Evolutionary conservation across 78 protist genomes (phyloP).

Genomic region (Protostelium mycophagum): DNA sequence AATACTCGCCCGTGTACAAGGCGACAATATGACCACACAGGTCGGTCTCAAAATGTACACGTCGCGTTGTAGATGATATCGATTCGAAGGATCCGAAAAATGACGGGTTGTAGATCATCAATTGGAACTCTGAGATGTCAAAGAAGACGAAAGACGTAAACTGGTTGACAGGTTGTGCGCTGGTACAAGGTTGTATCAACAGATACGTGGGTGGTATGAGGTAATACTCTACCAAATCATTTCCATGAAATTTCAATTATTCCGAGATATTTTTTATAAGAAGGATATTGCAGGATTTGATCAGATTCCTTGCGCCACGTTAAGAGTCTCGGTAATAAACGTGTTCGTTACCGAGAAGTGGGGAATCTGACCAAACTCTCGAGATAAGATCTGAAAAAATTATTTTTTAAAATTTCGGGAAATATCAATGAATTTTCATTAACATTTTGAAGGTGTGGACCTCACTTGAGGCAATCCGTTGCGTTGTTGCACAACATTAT

Average conservation of each 20-base stretch:
- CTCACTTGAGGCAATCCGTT: background rate
- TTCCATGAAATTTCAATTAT: too few species aligned
- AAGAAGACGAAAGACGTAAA: background rate
- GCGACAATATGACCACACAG: background rate
- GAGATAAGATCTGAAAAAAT: too few species aligned
- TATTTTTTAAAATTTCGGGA: too few species aligned
- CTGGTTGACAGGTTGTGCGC: background rate
- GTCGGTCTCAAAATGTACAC: too few species aligned
- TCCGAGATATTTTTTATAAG: too few species aligned
- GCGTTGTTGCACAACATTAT: background rate
- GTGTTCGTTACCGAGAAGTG: too few species aligned
- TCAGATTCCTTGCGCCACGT: too few species aligned
- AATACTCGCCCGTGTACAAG: background rate
- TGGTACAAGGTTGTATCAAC: background rate
- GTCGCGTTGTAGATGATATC: too few species aligned
- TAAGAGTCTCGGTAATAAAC: too few species aligned
- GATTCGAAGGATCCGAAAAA: background rate
- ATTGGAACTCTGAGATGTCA: background rate
- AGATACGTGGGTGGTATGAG: background rate
- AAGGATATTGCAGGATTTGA: too few species aligned
- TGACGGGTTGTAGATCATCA: background rate
- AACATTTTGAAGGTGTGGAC: slow-evolving; percentile 2
- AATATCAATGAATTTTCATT: too few species aligned
- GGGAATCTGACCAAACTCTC: too few species aligned
- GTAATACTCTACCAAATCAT: background rate